Conservation (phyloP, 2,329 filamentous ascomycete species). For the Fusarium musae region DNA sequence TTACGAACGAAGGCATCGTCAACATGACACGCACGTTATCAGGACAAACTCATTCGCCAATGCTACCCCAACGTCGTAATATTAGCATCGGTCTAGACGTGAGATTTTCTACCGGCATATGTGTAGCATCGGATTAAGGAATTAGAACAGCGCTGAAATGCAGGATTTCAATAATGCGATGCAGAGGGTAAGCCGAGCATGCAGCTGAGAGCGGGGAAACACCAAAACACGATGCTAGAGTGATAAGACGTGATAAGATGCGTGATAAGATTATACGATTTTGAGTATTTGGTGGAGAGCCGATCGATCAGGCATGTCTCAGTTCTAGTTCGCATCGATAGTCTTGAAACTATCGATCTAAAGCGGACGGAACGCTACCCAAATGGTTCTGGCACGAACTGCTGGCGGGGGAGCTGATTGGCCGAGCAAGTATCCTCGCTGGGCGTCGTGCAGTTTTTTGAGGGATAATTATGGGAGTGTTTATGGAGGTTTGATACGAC, state of each 20-base stretch:
- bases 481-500: neutral
- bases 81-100: neutral
- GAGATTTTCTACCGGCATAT: neutral
- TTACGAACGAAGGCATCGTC: neutral
- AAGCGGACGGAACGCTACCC: neutral
- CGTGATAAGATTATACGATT: neutral
- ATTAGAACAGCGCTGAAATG: neutral
- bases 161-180: neutral
- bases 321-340: neutral
- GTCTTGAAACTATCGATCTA: neutral
- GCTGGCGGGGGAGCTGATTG: neutral
- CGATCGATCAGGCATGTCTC: neutral
- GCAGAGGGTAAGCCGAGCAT: neutral
- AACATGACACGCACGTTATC: neutral
- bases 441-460: neutral
- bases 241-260: neutral
- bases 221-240: neutral
- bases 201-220: neutral
- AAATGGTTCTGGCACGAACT: neutral
- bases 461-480: neutral
- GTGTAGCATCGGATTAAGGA: neutral
- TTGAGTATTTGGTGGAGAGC: neutral
- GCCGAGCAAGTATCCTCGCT: neutral
- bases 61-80: neutral
- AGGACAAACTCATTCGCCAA: neutral